Evolutionary conservation across 2,329 filamentous ascomycete species (phyloP), one percentile per base, ranked within the genome.

Genomic region (Celoporthe dispersa): DNA sequence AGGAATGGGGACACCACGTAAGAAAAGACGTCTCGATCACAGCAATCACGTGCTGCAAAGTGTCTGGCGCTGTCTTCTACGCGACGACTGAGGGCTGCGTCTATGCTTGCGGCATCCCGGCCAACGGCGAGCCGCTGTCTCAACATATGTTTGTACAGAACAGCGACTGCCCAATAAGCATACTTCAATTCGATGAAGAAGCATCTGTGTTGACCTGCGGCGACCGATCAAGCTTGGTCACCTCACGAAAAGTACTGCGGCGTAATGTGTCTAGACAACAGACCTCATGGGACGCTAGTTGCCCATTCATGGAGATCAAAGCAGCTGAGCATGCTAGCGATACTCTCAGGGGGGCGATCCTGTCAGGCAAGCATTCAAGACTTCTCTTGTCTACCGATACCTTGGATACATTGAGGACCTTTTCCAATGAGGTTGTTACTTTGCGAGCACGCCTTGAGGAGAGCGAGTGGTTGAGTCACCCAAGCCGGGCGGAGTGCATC

Each of bases 81-180:
- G 76, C 68, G 0, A 74, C 68, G 25, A 71, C 70, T 3, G 74
- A 77, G 7, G 75, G 76, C 1, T 68, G 69, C 16, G 72, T 78
- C 1, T 68, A 75, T 19, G 70, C 63, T 1, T 73, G 72, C 33
- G 73, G 75, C 33, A 68, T 73, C 14, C 4, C 51, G n/a, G n/a
- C n/a, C 8, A 62, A 68, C 25, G 70, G 69, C 0, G 70, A 71
- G 19, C 64, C 73, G 1, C 68, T 69, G 25, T 53, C 57, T 31
- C 53, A 72, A 48, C 33, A 71, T 55, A 51, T 77, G 6, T 76
- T 76, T 35, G 65, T 64, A 3, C 74, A 73, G 2, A 63, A 14
- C 0, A 11, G n/a, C 0, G 9, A 48, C 22, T 71, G 44, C 11
- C 53, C 69, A 0, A 68, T 75, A 5, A 33, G 59, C 1, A 7